Base-by-base conservation (phyloP, 305 asterid genomes). In the Solanum hybrid region DNA sequence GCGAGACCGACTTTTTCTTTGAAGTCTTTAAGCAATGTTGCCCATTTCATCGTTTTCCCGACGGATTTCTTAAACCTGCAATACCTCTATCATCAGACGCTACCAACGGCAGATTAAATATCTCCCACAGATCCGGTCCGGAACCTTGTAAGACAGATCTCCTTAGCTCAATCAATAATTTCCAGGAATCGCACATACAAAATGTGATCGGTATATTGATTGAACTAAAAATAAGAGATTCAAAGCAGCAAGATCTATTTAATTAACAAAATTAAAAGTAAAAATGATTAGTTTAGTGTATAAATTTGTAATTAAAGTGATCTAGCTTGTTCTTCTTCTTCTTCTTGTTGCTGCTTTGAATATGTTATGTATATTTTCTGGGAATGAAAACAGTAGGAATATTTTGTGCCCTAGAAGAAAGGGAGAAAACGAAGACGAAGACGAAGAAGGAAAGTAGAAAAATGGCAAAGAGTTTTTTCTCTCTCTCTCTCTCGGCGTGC, bases 1-100 rank as follows among this genome's bases (percentile, higher is more conserved):
- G 92, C 90, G 35, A 97, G 90, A 36, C 99, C 99, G 79, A 98
- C 99, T 92, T 97, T 98, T 92, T 96, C 99, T 95, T 94, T 98
- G 85, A 98, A 94, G 94, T 98, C 99, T 93, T 96, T 95, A 93
- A 98, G 97, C 98, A 98, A 94, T 93, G 98, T 86, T 91, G 86
- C 95, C 99, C 98, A 96, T 96, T 96, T 96, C 99, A 96, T 96
- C 96, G 94, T 91, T 93, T 93, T 91, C 90, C 95, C 93, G 86
- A 94, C 91, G 37, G 97, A 94, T 90, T 92, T 91, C 92, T 92
- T 94, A 81, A 95, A 95, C 98, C 94, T 92, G 78, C 38, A 56
- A 79, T 91, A 56, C 93, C 94, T 94, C 96, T 92, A 94, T 93
- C 98, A 93, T 94, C 95, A 96, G 93, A 93, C 94, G 36, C 36